Evolutionary conservation across 192 early-diverging fungal species (phyloP).

Genomic region (Coemansia sp.): DNA sequence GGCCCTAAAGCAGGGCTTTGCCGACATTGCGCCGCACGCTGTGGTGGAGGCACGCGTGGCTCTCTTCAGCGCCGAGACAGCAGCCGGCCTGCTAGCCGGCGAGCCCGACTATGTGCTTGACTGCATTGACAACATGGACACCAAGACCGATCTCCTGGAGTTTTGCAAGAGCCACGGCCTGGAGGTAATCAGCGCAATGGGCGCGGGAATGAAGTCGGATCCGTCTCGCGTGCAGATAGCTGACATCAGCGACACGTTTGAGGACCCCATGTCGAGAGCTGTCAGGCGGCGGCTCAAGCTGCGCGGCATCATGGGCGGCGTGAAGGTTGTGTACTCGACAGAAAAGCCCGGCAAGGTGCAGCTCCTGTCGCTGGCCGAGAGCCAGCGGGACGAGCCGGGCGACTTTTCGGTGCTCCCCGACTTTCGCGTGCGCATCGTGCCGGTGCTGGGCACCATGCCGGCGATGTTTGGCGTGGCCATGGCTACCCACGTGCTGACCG

Average conservation of each 20-base stretch:
- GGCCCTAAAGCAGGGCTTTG: conserved; percentile 71
- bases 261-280: conserved; percentile 89
- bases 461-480: conserved; percentile 93
- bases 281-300: conserved; percentile 75
- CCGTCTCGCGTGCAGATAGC: conserved; percentile 95
- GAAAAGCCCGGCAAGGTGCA: conserved; percentile 92
- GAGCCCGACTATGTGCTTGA: conserved; percentile 76
- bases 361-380: conserved; percentile 85
- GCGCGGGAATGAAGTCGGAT: conserved; percentile 95
- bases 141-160: conserved; percentile 84
- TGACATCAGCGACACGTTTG: conserved; percentile 91
- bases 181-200: conserved; percentile 91
- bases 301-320: conserved; percentile 69
- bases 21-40: conserved; percentile 73
- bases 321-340: conserved; percentile 92
- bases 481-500: conserved; percentile 80
- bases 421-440: conserved; percentile 84
- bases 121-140: conserved; percentile 95
- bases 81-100: conserved; percentile 68
- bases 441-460: conserved; percentile 86
- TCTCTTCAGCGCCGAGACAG: conserved; percentile 70
- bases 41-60: conserved; percentile 74
- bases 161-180: conserved; percentile 78
- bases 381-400: conserved; percentile 75
- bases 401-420: conserved; percentile 92